phyloP scores from a whole-genome alignment of 257 asterid genomes.

The Scutellaria minor region DNA sequence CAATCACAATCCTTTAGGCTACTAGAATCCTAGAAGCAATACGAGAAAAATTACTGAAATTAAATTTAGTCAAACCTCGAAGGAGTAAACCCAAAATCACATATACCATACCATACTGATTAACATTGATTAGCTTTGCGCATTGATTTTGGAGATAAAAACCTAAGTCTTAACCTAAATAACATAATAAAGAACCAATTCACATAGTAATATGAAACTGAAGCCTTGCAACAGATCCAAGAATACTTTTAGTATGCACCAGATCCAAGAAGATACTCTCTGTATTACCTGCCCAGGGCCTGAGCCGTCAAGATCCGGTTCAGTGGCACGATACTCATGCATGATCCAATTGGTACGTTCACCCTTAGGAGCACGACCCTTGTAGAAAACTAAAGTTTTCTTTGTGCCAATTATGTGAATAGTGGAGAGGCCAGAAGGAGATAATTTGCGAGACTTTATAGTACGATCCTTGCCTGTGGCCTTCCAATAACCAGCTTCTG shows the following conservation, averaged over 20 bases:
- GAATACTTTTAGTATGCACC: not conserved
- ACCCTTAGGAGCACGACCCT: constrained; percentile 90
- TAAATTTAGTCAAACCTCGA: no score
- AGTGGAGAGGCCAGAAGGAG: constrained; percentile 42
- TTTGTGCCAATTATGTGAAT: constrained; percentile 68
- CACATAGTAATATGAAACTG: no score
- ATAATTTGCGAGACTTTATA: constrained; percentile 60
- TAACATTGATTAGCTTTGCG: no score
- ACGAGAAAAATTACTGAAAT: no score
- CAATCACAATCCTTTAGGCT: no score
- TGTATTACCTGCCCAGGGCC: constrained; percentile 71
- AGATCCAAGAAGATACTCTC: constrained; percentile 6
- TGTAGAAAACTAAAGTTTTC: constrained; percentile 80
- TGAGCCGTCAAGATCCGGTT: constrained; percentile 82
- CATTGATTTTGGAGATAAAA: no score
- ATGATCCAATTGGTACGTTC: constrained; percentile 81
- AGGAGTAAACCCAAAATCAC: no score
- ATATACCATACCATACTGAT: no score
- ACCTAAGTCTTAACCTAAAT: no score
- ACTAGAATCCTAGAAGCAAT: no score
- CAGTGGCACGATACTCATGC: constrained; percentile 90
- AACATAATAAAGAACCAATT: no score
- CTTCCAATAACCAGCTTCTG: constrained; percentile 89
- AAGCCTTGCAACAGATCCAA: not conserved
- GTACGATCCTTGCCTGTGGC: constrained; percentile 89